These are phyloP conservation scores for Pseudonitzschia delicatissima DNA, from an alignment of 108 stramenopile species.

Conservation along the genomic window DNA sequence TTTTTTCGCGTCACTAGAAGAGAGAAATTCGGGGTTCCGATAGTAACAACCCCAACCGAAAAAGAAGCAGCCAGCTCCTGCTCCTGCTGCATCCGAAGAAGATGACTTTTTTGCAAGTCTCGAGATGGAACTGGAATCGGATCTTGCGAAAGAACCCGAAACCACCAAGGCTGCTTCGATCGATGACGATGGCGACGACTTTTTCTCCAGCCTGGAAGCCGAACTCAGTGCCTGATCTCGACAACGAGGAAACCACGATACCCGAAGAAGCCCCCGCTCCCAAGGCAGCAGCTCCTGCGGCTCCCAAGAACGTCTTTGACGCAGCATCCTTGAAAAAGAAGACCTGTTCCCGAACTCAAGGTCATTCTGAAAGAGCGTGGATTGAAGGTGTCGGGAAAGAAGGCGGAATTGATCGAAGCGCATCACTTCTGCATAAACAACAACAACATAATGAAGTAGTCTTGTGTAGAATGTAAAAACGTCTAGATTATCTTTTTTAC, in stretches of 20 bases:
- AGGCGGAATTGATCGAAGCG: constrained; percentile 81
- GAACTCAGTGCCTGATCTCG: constrained; percentile 35
- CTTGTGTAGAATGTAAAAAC: neutral
- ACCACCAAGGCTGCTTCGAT: constrained; percentile 1
- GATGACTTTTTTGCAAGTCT: constrained; percentile 75
- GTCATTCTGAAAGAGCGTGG: constrained; percentile 65
- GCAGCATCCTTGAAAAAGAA: constrained; percentile 19
- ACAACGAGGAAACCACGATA: neutral
- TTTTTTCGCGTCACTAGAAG: constrained; percentile 34
- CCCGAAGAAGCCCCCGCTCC: neutral
- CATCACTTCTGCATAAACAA: constrained; percentile 20
- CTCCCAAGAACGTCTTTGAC: neutral
- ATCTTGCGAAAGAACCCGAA: constrained; percentile 7
- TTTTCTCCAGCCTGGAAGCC: constrained; percentile 68
- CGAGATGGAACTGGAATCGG: constrained; percentile 45
- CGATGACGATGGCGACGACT: constrained; percentile 50
- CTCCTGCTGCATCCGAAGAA: constrained; percentile 10
- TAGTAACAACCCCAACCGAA: neutral
- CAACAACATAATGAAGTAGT: neutral
- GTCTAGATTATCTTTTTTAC: neutral
- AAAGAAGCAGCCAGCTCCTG: neutral
- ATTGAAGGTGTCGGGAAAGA: constrained; percentile 83
- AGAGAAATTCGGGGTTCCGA: constrained; percentile 10
- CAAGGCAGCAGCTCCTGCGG: neutral
- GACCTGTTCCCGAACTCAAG: constrained; percentile 76